phyloP scores from a whole-genome alignment of 2,329 filamentous ascomycete species.

The Sclerotiophoma versabilis region DNA sequence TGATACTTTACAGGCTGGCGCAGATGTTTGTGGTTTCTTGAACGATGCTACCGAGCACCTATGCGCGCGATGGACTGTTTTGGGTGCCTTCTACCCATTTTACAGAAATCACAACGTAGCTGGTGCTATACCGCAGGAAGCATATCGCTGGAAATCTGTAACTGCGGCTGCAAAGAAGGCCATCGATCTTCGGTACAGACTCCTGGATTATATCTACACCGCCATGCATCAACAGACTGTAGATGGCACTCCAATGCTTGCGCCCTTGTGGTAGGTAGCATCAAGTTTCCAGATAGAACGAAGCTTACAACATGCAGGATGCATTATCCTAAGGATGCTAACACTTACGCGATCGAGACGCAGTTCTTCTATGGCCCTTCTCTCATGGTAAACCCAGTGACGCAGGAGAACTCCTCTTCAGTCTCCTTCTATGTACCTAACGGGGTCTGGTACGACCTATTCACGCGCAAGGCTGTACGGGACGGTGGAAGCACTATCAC shows the following conservation, averaged over 20 bases:
- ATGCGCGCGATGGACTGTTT: slow-evolving; percentile 74
- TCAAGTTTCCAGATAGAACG: too few relatives aligned
- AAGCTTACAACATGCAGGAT: slow-evolving; percentile 52
- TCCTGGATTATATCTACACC: slow-evolving; percentile 83
- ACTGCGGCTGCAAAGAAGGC: slow-evolving; percentile 70
- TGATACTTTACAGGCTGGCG: slow-evolving; percentile 40
- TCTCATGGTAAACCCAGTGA: slow-evolving; percentile 65
- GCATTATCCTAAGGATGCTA: slow-evolving; percentile 66
- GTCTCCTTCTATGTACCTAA: slow-evolving; percentile 64
- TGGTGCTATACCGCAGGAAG: slow-evolving; percentile 61
- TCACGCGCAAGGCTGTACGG: slow-evolving; percentile 37
- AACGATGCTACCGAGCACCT: slow-evolving; percentile 71
- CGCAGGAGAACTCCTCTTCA: slow-evolving; percentile 57
- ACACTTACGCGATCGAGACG: slow-evolving; percentile 58
- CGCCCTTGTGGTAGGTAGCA: slow-evolving; percentile 71
- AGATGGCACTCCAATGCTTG: slow-evolving; percentile 70
- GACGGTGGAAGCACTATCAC: slow-evolving; percentile 53
- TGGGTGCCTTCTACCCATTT: slow-evolving; percentile 77
- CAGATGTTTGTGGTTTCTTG: slow-evolving; percentile 78
- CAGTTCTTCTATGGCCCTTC: slow-evolving; percentile 67
- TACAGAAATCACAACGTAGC: slow-evolving; percentile 74
- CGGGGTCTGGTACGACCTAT: slow-evolving; percentile 59
- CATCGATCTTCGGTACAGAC: slow-evolving; percentile 74
- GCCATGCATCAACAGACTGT: slow-evolving; percentile 66
- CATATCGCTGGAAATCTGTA: slow-evolving; percentile 71